phyloP scores from a whole-genome alignment of 768 basidiomycete genomes.

The Pleurotus pulmonarius region DNA sequence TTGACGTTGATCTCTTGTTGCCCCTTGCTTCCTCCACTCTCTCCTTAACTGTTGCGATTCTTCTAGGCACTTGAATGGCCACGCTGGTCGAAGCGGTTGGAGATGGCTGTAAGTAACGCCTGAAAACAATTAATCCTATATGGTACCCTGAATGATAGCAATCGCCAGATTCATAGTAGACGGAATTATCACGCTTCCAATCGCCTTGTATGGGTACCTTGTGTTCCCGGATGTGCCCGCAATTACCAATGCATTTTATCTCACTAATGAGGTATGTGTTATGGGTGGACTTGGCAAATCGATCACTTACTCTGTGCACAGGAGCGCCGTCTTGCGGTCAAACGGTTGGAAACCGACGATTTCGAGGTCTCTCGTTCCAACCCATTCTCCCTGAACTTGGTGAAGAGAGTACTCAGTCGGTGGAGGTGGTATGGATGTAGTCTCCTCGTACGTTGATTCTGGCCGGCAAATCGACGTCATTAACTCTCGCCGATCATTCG shows the following conservation, averaged over 20 bases:
- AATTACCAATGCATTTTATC: slow-evolving; percentile 61
- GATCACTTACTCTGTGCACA: slow-evolving; percentile 15
- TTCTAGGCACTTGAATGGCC: slow-evolving; percentile 48
- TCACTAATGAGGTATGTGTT: slow-evolving; percentile 46
- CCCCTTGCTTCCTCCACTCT: background rate
- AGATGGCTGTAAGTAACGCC: slow-evolving; percentile 52
- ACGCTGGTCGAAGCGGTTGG: slow-evolving; percentile 57
- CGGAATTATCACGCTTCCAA: slow-evolving; percentile 67
- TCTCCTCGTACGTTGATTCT: slow-evolving; percentile 37
- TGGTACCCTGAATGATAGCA: background rate
- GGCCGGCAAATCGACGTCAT: no score
- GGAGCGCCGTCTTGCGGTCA: slow-evolving; percentile 52
- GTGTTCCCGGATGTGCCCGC: slow-evolving; percentile 71
- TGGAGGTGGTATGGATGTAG: slow-evolving; percentile 74
- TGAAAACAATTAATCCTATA: slow-evolving; percentile 2
- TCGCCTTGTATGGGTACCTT: slow-evolving; percentile 68
- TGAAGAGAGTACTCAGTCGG: slow-evolving; percentile 45
- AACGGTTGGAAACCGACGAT: slow-evolving; percentile 39
- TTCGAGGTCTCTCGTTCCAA: slow-evolving; percentile 17
- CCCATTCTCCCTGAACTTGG: slow-evolving; percentile 43
- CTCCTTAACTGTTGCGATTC: slow-evolving; percentile 1
- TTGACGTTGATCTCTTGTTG: background rate
- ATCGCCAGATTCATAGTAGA: slow-evolving; percentile 57
- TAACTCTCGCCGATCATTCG: slow-evolving; percentile 12
- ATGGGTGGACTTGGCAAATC: no score